These are phyloP conservation scores for Leccinum sublutescens DNA, from an alignment of 768 basidiomycete genomes.

Conservation along the genomic window DNA sequence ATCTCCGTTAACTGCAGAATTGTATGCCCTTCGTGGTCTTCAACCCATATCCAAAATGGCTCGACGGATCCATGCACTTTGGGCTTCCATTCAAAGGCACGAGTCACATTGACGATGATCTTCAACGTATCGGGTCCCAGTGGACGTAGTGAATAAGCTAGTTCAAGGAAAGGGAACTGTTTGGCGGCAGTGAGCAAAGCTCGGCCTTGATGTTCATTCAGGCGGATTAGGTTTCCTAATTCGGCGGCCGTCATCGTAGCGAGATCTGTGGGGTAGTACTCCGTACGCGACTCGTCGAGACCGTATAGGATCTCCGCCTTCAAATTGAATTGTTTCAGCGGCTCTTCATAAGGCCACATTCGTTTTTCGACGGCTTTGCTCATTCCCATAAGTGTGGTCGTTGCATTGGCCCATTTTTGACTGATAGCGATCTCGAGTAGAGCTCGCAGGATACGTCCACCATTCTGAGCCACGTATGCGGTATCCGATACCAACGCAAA, in stretches of 20 bases:
- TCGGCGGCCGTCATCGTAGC: conserved; percentile 62
- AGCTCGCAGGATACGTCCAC: conserved; percentile 90
- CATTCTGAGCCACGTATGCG: conserved; percentile 93
- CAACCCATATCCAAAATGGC: conserved; percentile 96
- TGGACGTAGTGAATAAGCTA: conserved; percentile 73
- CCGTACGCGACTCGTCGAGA: conserved; percentile 77
- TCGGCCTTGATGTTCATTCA: conserved; percentile 82
- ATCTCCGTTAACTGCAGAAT: conserved; percentile 82
- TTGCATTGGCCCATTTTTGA: conserved; percentile 84
- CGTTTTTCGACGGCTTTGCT: conserved; percentile 92
- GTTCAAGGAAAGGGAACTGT: conserved; percentile 74
- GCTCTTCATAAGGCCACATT: conserved; percentile 94
- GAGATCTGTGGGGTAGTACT: conserved; percentile 73
- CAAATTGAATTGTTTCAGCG: conserved; percentile 77
- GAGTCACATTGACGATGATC: conserved; percentile 60
- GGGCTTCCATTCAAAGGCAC: conserved; percentile 76
- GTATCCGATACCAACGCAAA: conserved; percentile 96
- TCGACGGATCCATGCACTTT: conserved; percentile 74
- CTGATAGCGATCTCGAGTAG: conserved; percentile 93
- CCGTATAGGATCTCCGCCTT: conserved; percentile 76
- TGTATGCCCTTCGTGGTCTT: conserved; percentile 75
- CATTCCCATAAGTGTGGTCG: conserved; percentile 78
- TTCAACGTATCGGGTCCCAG: conserved; percentile 82
- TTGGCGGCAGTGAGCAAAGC: conserved; percentile 78
- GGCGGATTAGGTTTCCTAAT: conserved; percentile 75